phyloP scores from a whole-genome alignment of 768 basidiomycete genomes.

The Guyanaporus albipodus region DNA sequence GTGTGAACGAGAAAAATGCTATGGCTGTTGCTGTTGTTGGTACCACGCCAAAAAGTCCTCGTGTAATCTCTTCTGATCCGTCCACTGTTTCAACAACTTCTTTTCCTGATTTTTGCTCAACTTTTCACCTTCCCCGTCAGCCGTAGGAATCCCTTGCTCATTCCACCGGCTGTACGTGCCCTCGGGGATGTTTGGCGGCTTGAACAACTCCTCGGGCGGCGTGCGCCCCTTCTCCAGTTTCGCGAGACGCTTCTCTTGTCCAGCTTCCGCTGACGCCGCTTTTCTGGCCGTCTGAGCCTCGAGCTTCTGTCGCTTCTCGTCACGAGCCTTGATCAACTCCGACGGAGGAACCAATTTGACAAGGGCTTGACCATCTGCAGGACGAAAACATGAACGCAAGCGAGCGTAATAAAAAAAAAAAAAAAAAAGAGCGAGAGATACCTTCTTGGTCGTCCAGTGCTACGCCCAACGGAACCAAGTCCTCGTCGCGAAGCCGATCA shows the following conservation, averaged over 20 bases:
- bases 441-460: slow-evolving; percentile 97
- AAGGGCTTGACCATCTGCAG: slow-evolving; percentile 85
- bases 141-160: slow-evolving; percentile 76
- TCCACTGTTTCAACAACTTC: slow-evolving; percentile 71
- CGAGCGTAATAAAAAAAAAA: not conserved
- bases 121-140: slow-evolving; percentile 81
- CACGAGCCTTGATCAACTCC: slow-evolving; percentile 76
- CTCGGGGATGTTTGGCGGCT: slow-evolving; percentile 69
- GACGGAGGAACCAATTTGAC: slow-evolving; percentile 87
- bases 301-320: slow-evolving; percentile 76
- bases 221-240: slow-evolving; percentile 84
- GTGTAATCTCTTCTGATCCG: slow-evolving; percentile 72
- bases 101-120: slow-evolving; percentile 78
- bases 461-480: slow-evolving; percentile 90
- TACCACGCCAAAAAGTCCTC: slow-evolving; percentile 65
- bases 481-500: slow-evolving; percentile 86
- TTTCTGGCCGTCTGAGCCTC: slow-evolving; percentile 81
- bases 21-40: slow-evolving; percentile 21
- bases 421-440: slow-evolving; percentile 23
- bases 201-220: slow-evolving; percentile 76
- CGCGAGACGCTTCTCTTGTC: slow-evolving; percentile 62
- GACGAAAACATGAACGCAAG: not conserved
- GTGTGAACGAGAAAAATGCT: not conserved
- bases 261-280: slow-evolving; percentile 61
- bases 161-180: slow-evolving; percentile 83